Evolutionary conservation across 805 yeast genomes (phyloP), one percentile per base, ranked within the genome.

Genomic region (Limtongia smithiae): DNA sequence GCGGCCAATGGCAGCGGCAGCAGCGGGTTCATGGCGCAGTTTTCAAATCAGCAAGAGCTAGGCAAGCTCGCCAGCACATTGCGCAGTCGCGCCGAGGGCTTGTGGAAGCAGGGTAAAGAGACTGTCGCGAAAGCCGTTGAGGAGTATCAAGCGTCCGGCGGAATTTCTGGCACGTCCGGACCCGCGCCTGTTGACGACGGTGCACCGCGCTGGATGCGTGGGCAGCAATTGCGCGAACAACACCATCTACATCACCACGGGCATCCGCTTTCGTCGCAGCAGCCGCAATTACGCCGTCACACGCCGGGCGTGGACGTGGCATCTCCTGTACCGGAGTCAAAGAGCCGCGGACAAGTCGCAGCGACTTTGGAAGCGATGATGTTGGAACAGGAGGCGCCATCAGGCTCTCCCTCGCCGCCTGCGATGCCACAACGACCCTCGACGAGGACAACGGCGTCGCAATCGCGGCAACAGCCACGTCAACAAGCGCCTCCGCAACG

Each of bases 51-150:
- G 21, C 54, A 59, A 12, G 56, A 50, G 15, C 25, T 59, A 12
- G 49, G 57, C 12, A 54, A 56, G 37, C 33, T 58, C 21, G 59
- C 61, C 11, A 38, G 60, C 2, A 81, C 79, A 38, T 63, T 84
- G 39, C 73, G 79, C 60, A 72, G 76, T 30, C 79, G 78, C 48
- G 91, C 90, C 1, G 75, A 82, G 12, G 69, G 71, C 37, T 65
- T 82, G 41, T 74, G 82, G 57, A 73, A 77, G 44, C 75, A 79
- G 53, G 84, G 89, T 1, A 72, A 75, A 45, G 73, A 80, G 50
- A 80, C 81, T 32, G 71, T 84, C 9, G 77, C 79, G 54, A 78
- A 79, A 57, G 85, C 84, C 35, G 68, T 82, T 25, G 84, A 79
- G 44, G 77, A 76, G 61, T 77, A 82, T 58, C 44, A 54, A 24